Evolutionary conservation across 108 stramenopile species (phyloP).

Genomic region (Cylindrotheca fusiformis): DNA sequence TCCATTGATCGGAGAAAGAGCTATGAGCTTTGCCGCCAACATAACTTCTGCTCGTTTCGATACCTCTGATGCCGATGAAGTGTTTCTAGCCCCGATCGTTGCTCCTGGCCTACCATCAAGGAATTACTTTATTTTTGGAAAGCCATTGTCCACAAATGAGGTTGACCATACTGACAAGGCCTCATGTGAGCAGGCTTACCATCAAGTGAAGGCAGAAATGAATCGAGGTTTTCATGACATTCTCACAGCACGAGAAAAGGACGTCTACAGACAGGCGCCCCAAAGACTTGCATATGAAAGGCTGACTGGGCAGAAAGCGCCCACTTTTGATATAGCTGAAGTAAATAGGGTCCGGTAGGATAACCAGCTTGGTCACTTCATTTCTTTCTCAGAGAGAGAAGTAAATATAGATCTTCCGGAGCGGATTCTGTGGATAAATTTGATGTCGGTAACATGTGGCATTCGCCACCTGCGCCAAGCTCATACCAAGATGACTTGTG

Average conservation of each 20-base stretch:
- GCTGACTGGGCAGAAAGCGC: constrained; percentile 38
- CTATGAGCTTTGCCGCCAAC: constrained; percentile 39
- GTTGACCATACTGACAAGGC: constrained; percentile 66
- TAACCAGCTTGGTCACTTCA: no score
- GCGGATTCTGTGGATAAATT: no score
- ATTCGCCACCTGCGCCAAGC: no score
- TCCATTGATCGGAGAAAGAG: constrained; percentile 71
- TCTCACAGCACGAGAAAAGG: constrained; percentile 64
- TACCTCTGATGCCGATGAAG: constrained; percentile 48
- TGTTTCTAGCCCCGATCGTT: constrained; percentile 67
- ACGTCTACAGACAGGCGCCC: constrained; percentile 43
- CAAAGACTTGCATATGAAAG: constrained; percentile 40
- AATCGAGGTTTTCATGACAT: constrained; percentile 71
- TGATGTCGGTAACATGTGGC: no score
- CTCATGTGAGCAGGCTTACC: constrained; percentile 56
- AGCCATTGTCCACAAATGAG: constrained; percentile 50
- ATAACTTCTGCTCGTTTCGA: constrained; percentile 66
- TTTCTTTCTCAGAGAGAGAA: no score
- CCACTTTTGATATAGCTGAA: constrained; percentile 41
- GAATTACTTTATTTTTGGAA: constrained; percentile 87
- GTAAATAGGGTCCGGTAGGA: constrained; percentile 25
- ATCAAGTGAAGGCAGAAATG: constrained; percentile 55
- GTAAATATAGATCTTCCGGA: no score
- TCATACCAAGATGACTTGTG: no score
- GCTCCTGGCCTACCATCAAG: constrained; percentile 69